phyloP scores from a whole-genome alignment of 768 basidiomycete genomes.

The Collybiopsis confluens region DNA sequence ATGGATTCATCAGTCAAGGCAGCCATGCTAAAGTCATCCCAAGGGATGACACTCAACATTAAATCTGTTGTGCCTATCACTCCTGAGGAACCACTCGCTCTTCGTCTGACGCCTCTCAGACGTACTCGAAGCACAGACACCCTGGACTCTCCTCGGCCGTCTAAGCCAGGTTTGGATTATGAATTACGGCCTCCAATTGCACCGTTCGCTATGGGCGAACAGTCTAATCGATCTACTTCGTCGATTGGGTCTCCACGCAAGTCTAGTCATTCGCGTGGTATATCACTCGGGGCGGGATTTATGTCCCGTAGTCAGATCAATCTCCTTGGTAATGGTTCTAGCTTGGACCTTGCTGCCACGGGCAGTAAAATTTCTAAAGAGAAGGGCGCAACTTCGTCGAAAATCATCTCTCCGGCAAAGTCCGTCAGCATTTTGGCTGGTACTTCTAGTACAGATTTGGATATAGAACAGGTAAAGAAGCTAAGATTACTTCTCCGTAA shows the following conservation, averaged over 20 bases:
- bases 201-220: constrained; percentile 29
- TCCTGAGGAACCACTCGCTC: constrained; percentile 36
- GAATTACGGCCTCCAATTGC: constrained; percentile 38
- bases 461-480: constrained; percentile 86
- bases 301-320: constrained; percentile 53
- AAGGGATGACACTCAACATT: constrained; percentile 47
- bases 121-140: constrained; percentile 74
- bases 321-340: constrained; percentile 37
- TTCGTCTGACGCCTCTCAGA: constrained; percentile 49
- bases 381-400: constrained; percentile 38
- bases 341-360: constrained; percentile 35
- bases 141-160: constrained; percentile 49
- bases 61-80: constrained; percentile 20
- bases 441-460: constrained; percentile 70
- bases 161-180: constrained; percentile 32
- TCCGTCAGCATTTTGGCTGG: constrained; percentile 65
- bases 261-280: constrained; percentile 51
- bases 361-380: constrained; percentile 43
- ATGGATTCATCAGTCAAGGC: constrained; percentile 88
- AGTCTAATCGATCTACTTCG: constrained; percentile 37
- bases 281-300: constrained; percentile 50
- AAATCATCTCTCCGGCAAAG: constrained; percentile 57
- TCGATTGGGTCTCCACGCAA: constrained; percentile 36
- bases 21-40: constrained; percentile 86
- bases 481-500: constrained; percentile 82